Base-by-base conservation (phyloP, 345 rosid species). In the Sisymbrium irio region DNA sequence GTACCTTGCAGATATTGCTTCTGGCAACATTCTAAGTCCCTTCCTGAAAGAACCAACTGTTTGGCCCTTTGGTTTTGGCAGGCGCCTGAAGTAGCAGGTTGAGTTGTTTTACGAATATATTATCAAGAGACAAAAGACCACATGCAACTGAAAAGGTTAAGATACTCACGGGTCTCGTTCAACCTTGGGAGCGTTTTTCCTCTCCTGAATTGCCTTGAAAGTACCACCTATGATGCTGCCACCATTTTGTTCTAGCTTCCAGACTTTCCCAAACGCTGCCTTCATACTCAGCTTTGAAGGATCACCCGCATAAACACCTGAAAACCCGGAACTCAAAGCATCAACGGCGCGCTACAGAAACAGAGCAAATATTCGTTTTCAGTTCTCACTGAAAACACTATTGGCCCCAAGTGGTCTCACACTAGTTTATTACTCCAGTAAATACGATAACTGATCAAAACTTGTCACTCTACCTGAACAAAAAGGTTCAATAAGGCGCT, bases 291-390 rank as follows among this genome's bases (percentile, higher is more conserved):
- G 65, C 58, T 87, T 89, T 55, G 97, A 84, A 75, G 98, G 98
- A 82, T 91, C 89, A 33, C 97, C 97, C 0, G 98, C 96, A 87
- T 91, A 91, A 74, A 94, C 96, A 46, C 98, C 98, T 94, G 75
- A 75, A 40, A 13, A 53, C 64, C 53, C 74, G 22, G 41, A 6
- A 9, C 20, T 57, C 4, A 53, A 61, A 42, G 33, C 37, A 22
- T 51, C 0, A 66, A 3, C 6, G 39, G 46, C 14, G 50, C 41
- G 6, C 17, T 14, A 47, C 0, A 65, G 18, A 4, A 35, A 32
- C 39, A 20, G 20, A 68, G 20, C 0, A 53, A 53, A 56, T 30
- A 62, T 13, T 39, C 46, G 5, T 30, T 3, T 12, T 12, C 13
- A 3, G 4, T 37, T 37, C 41, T 10, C 41, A 37, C 12, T 10